These are phyloP conservation scores for Chaetomium tenue DNA, from an alignment of 495 filamentous ascomycete genomes.

Conservation along the genomic window DNA sequence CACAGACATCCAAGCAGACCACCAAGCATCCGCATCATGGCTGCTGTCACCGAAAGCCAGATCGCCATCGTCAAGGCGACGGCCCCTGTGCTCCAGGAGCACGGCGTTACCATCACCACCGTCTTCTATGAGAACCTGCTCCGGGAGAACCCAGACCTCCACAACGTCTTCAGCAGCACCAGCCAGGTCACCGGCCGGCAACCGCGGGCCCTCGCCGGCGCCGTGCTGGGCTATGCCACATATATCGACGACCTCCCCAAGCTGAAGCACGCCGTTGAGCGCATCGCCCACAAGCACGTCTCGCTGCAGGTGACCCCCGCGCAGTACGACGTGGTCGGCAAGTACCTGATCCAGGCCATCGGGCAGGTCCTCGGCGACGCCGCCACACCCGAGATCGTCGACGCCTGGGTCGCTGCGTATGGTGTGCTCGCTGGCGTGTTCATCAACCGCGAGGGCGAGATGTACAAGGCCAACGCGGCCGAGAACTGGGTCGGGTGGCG, in stretches of 20 bases:
- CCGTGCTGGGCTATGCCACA: slow-evolving; percentile 67
- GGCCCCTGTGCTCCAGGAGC: slow-evolving; percentile 60
- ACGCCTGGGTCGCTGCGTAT: slow-evolving; percentile 66
- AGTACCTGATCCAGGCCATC: slow-evolving; percentile 66
- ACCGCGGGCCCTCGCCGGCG: slow-evolving; percentile 60
- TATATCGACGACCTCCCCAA: slow-evolving; percentile 68
- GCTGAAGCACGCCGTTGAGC: slow-evolving; percentile 61
- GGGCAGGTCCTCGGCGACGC: slow-evolving; percentile 64
- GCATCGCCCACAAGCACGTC: slow-evolving; percentile 74
- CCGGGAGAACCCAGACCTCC: slow-evolving; percentile 56
- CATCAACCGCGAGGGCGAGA: slow-evolving; percentile 59
- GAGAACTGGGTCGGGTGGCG: slow-evolving; percentile 62
- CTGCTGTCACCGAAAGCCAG: slow-evolving; percentile 42
- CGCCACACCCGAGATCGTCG: slow-evolving; percentile 62
- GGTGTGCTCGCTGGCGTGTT: slow-evolving; percentile 63
- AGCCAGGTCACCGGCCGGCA: slow-evolving; percentile 66
- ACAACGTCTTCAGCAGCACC: slow-evolving; percentile 64
- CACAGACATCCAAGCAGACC: background rate
- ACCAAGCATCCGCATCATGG: slow-evolving; percentile 18
- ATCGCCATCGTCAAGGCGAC: slow-evolving; percentile 58
- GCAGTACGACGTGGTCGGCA: slow-evolving; percentile 67
- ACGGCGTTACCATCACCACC: slow-evolving; percentile 64
- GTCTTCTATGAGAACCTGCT: slow-evolving; percentile 70
- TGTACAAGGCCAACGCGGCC: slow-evolving; percentile 55
- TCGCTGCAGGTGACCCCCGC: slow-evolving; percentile 66